Evolutionary conservation across 202 grass and related monocot genomes (phyloP).

Genomic region (Sporobolus alterniflorus): DNA sequence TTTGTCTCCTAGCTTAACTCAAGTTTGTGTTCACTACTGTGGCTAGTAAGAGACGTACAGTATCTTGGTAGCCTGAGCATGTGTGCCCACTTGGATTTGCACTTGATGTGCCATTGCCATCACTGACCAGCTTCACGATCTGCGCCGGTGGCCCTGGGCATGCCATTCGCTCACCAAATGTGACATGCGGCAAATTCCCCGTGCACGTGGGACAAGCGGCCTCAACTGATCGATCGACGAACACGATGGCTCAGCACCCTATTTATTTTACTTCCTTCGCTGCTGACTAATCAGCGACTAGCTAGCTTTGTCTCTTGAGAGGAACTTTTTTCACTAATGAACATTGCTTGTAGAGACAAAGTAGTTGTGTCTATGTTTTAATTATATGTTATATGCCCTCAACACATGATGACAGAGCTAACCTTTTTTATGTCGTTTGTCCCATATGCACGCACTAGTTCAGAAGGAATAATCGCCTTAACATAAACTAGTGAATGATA

Average conservation of each 20-base stretch:
- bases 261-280: conserved; percentile 18
- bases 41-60: conserved; percentile 21
- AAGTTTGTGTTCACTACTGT: not conserved
- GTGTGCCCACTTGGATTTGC: not conserved
- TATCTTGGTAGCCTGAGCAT: not conserved
- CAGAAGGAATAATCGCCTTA: not conserved
- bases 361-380: not conserved
- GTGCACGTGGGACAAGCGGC: conserved; percentile 6
- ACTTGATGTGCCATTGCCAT: conserved; percentile 39
- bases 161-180: conserved; percentile 4
- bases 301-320: not conserved
- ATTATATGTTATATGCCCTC: not conserved
- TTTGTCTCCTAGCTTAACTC: not conserved
- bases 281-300: not conserved
- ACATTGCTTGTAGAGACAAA: not conserved
- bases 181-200: not conserved
- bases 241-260: not conserved
- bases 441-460: not conserved
- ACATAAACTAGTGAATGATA: not conserved
- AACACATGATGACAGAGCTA: not conserved
- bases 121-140: conserved; percentile 7
- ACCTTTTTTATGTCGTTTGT: not conserved
- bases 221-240: not conserved
- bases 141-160: not conserved
- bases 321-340: not conserved